These are phyloP conservation scores for Colletotrichum euphorbiae DNA, from an alignment of 2,329 filamentous ascomycete species.

Conservation along the genomic window DNA sequence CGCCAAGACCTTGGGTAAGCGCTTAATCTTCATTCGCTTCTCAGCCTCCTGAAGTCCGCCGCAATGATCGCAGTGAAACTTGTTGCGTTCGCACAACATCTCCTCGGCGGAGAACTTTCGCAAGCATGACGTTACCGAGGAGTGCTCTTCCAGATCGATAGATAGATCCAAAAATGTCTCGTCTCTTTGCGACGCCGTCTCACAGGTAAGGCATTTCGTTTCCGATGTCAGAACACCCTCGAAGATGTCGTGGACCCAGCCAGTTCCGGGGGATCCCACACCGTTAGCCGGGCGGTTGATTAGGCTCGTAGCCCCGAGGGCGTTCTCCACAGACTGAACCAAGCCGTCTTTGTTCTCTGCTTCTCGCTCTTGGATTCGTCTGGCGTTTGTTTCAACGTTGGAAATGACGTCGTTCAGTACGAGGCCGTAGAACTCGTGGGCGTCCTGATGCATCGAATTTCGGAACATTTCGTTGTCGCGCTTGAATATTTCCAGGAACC, in stretches of 20 bases:
- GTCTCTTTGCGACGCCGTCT: constrained; percentile 93
- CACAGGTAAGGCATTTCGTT: constrained; percentile 95
- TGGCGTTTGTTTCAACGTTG: constrained; percentile 90
- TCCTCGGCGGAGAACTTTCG: constrained; percentile 97
- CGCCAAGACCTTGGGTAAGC: constrained; percentile 89
- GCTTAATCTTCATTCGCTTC: constrained; percentile 99
- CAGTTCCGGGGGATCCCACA: constrained; percentile 71
- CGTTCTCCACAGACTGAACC: constrained; percentile 62
- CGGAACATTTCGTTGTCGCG: constrained; percentile 97
- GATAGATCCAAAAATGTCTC: constrained; percentile 97
- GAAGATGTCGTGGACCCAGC: constrained; percentile 98
- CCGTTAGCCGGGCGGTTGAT: constrained; percentile 49
- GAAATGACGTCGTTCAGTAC: constrained; percentile 96
- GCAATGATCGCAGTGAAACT: constrained; percentile 98
- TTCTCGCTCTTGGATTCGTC: constrained; percentile 66
- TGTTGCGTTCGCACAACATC: constrained; percentile 98
- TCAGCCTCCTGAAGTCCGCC: constrained; percentile 97
- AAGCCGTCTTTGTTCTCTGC: constrained; percentile 56
- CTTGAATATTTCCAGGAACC: constrained; percentile 93
- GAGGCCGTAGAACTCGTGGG: constrained; percentile 95
- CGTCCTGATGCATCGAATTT: constrained; percentile 97
- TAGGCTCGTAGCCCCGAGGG: constrained; percentile 48
- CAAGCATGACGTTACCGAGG: constrained; percentile 94
- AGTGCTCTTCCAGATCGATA: constrained; percentile 94
- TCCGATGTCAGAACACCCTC: constrained; percentile 95